Evolutionary conservation across 371 early-diverging fungal genomes (phyloP), one percentile per base, ranked within the genome.

Genomic region (Rhizopus delemar): DNA sequence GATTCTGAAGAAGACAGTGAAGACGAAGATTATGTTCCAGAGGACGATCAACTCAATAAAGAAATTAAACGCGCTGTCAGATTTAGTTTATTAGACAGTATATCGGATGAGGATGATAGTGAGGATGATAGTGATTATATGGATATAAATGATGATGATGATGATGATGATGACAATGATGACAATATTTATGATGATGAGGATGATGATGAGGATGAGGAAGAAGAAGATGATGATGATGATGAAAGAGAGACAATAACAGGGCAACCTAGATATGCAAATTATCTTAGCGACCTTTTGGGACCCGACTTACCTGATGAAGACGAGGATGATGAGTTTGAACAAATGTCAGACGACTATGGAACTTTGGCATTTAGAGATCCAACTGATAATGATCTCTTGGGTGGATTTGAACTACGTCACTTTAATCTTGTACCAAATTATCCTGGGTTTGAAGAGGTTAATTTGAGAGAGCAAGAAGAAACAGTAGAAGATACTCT

Each of bases 261-360:
- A 9, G 67, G 67, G 0, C 35, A 62, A 29, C 67, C 67, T 16
- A 32, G 36, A 33, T 62, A 67, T 50, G 22, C 56, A 5, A 52
- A 46, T 15, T 67, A 67, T 43, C 28, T 67, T 12, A 62, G 62
- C 9, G 67, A 67, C 56, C 32, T 67, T 16, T 43, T 67, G 15
- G 67, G 67, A 2, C 67, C 67, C 35, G 67, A 67, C 56, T 53
- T 67, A 56, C 62, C 62, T 55, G 67, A 67, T n/a, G 67, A 67
- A 4, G 66, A 65, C 11, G 66, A 65, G 11, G 67, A 62, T 9
- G 62, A 68, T 9, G 13, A 46, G 4, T 46, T 46, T 46, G 61
- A 60, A 36, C 51, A 59, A 33, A 50, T 41, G 2, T n/a, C 15
- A 15, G 69, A 69, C 39, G 46, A 34, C 0, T 57, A 51, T 48